phyloP scores from a whole-genome alignment of 140 eudicot genomes.

The Senecio squalidus region DNA sequence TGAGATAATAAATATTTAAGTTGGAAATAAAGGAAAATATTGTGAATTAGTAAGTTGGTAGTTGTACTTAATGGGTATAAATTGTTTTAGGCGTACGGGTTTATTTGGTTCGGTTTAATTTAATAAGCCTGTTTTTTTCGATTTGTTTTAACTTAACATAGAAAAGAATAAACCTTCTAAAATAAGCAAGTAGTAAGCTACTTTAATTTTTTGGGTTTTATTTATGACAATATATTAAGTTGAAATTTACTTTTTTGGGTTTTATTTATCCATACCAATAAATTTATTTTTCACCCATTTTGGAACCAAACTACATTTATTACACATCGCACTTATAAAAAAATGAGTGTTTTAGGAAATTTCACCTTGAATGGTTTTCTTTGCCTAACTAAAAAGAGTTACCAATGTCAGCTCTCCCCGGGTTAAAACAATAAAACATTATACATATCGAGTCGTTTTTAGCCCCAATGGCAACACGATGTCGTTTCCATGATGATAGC shows the following conservation, averaged over 20 bases:
- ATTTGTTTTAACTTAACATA: neutral
- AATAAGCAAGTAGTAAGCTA: too few species aligned
- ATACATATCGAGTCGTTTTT: neutral
- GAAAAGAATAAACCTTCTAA: too few species aligned
- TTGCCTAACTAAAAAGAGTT: slow-evolving; percentile 2
- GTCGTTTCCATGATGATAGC: too few species aligned
- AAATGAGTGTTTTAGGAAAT: slow-evolving; percentile 4
- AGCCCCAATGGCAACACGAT: too few species aligned
- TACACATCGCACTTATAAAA: neutral
- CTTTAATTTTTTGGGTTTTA: slow-evolving; percentile 11
- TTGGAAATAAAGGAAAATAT: too few species aligned
- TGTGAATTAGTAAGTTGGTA: too few species aligned
- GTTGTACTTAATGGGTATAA: too few species aligned
- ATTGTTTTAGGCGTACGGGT: too few species aligned
- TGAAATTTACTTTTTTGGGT: neutral
- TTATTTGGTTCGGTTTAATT: too few species aligned
- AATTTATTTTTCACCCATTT: slow-evolving; percentile 8
- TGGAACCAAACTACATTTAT: slow-evolving; percentile 13
- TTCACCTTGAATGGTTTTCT: neutral
- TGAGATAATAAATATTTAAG: too few species aligned
- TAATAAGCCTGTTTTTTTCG: too few species aligned
- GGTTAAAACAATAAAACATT: too few species aligned
- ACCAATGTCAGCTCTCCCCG: neutral
- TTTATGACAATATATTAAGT: slow-evolving; percentile 8
- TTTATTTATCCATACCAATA: slow-evolving; percentile 9